Percentiles rank a stretch among this genome's conserved stretches.
phyloP scores from a whole-genome alignment of 768 basidiomycete species.

The Russula ochroleuca region DNA sequence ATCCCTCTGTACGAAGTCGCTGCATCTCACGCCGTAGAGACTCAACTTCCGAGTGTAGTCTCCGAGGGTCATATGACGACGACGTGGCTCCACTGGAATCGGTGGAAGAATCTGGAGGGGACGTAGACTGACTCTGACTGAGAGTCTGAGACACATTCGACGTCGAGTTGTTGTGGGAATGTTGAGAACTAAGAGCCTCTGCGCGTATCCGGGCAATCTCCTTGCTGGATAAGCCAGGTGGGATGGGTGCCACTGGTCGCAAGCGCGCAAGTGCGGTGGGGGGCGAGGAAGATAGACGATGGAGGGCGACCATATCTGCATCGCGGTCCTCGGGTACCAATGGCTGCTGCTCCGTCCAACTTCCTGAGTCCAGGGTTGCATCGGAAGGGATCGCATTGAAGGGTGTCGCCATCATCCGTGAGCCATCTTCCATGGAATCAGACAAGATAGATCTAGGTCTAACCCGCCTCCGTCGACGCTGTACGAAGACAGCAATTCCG shows the following conservation, averaged over 20 bases:
- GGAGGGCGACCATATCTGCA: neutral
- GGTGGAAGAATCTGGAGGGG: neutral
- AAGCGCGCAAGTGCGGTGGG: neutral
- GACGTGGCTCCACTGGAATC: neutral
- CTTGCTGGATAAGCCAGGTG: conserved; percentile 12
- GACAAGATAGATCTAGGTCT: neutral
- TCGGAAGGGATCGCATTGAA: neutral
- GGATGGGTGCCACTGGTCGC: neutral
- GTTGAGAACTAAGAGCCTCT: neutral
- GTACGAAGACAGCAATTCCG: neutral
- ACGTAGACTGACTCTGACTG: too few species aligned
- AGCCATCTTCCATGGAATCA: neutral
- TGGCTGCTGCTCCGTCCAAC: neutral
- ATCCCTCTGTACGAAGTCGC: conserved; percentile 28
- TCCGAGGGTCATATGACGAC: neutral
- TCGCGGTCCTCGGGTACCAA: neutral
- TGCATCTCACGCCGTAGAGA: conserved; percentile 32
- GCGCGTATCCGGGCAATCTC: conserved; percentile 14
- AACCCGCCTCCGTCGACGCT: conserved; percentile 11
- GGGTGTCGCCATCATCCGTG: conserved; percentile 1
- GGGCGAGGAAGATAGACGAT: neutral
- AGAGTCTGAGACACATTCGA: neutral
- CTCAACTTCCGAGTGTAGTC: conserved; percentile 31
- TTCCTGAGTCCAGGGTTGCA: neutral
- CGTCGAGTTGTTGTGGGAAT: neutral